phyloP scores from a whole-genome alignment of 2,329 filamentous ascomycete species.

The Penicillium sp. region DNA sequence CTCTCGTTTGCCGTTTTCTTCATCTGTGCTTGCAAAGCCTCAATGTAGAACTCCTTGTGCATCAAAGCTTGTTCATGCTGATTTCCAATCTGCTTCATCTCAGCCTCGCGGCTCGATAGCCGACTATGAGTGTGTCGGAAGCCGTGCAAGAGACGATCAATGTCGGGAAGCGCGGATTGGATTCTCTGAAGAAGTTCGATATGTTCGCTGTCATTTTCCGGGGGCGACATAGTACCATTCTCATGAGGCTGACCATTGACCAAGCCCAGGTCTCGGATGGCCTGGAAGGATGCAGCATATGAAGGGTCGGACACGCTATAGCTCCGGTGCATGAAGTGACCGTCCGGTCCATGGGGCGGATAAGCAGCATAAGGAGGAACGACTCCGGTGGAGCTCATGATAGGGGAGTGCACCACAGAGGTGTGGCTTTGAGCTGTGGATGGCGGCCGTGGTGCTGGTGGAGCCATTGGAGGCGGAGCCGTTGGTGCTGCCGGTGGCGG shows the following conservation, averaged over 20 bases:
- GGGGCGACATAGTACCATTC: slow-evolving; percentile 32
- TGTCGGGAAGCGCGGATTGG: slow-evolving; percentile 48
- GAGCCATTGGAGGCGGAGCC: slow-evolving; percentile 2
- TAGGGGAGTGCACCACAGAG: slow-evolving; percentile 36
- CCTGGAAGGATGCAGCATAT: slow-evolving; percentile 32
- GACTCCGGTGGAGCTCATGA: slow-evolving; percentile 34
- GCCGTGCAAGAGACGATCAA: slow-evolving; percentile 43
- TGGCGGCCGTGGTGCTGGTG: slow-evolving; percentile 20
- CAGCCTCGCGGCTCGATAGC: slow-evolving; percentile 49
- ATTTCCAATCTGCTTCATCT: slow-evolving; percentile 49
- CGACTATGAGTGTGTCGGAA: slow-evolving; percentile 54
- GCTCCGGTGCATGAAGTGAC: slow-evolving; percentile 29
- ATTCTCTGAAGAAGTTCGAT: slow-evolving; percentile 45
- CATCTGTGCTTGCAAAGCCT: slow-evolving; percentile 51
- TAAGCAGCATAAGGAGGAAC: slow-evolving; percentile 34
- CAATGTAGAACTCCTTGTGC: slow-evolving; percentile 55
- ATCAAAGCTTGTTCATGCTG: slow-evolving; percentile 53
- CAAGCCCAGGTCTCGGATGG: slow-evolving; percentile 29
- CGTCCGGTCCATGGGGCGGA: slow-evolving; percentile 28
- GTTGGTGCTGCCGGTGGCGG: slow-evolving; percentile 11
- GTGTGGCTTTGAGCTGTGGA: slow-evolving; percentile 29
- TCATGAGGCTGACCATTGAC: slow-evolving; percentile 24
- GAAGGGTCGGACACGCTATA: slow-evolving; percentile 29
- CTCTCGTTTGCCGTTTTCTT: slow-evolving; percentile 50
- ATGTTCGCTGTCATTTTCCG: slow-evolving; percentile 35